A percentile compares a stretch with the other conserved stretches of the same genome.
Evolutionary conservation across 352 stramenopile species (phyloP).

Genomic region (Hyaloperonospora brassicae): DNA sequence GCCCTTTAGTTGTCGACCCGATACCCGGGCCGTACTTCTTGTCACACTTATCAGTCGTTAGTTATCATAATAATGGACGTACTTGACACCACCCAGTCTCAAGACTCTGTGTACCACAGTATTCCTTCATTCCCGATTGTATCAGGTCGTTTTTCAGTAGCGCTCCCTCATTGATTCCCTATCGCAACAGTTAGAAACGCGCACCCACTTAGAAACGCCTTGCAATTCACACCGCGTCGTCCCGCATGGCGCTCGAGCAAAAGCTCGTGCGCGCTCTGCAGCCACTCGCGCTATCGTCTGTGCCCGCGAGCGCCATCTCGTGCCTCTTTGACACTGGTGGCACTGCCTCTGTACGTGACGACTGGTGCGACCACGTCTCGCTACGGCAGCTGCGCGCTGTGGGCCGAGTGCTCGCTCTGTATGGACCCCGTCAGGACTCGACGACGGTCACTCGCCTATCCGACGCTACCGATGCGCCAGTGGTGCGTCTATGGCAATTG

Average conservation of each 20-base stretch:
- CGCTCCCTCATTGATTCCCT: no score
- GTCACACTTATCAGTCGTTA: no score
- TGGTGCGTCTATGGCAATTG: slow-evolving; percentile 46
- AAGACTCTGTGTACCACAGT: no score
- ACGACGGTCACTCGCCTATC: background rate
- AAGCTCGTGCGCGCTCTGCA: slow-evolving; percentile 54
- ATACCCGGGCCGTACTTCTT: no score
- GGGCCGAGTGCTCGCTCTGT: slow-evolving; percentile 50
- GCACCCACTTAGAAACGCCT: no score
- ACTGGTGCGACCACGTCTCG: slow-evolving; percentile 32
- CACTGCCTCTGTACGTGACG: slow-evolving; percentile 34
- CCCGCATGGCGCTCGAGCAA: slow-evolving; percentile 35
- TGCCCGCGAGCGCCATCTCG: slow-evolving; percentile 41
- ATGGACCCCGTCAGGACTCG: slow-evolving; percentile 30
- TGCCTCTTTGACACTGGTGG: slow-evolving; percentile 64
- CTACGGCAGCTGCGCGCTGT: slow-evolving; percentile 39
- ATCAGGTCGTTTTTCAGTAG: no score
- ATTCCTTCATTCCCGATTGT: no score
- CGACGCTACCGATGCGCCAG: slow-evolving; percentile 7
- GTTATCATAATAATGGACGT: no score
- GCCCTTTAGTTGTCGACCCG: no score
- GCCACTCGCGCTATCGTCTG: slow-evolving; percentile 44
- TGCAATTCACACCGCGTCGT: no score
- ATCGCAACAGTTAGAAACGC: no score
- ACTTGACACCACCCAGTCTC: no score